Evolutionary conservation across 495 filamentous ascomycete species (phyloP).

Genomic region (Chaetomium tenue): DNA sequence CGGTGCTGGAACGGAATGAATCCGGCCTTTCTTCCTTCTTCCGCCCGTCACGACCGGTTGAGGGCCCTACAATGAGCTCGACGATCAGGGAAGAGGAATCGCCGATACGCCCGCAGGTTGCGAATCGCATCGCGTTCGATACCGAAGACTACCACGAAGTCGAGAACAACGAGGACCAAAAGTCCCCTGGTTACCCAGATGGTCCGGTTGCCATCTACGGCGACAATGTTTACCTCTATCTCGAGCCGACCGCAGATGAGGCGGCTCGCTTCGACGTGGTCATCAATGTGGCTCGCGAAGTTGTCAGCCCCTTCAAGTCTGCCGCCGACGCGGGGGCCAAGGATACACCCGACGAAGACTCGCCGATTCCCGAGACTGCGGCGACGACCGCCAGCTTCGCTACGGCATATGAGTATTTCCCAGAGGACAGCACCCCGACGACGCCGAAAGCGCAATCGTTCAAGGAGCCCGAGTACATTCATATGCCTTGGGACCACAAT

Average conservation of each 20-base stretch:
- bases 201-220: conserved; percentile 91
- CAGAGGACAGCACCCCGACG: conserved; percentile 49
- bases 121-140: conserved; percentile 52
- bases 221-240: conserved; percentile 85
- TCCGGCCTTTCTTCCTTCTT: conserved; percentile 50
- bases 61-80: conserved; percentile 34
- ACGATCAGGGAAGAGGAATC: conserved; percentile 74
- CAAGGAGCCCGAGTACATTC: conserved; percentile 82
- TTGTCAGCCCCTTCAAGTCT: conserved; percentile 76
- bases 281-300: conserved; percentile 93
- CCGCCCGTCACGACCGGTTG: conserved; percentile 42
- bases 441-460: conserved; percentile 57
- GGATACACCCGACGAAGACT: conserved; percentile 39
- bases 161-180: conserved; percentile 67
- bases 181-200: conserved; percentile 87
- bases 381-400: conserved; percentile 66
- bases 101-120: conserved; percentile 61
- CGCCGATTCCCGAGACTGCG: conserved; percentile 66
- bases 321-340: conserved; percentile 9
- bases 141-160: conserved; percentile 52
- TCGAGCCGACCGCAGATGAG: conserved; percentile 84
- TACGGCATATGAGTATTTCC: conserved; percentile 65
- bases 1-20: conserved; percentile 49
- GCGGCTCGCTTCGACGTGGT: conserved; percentile 86
- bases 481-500: conserved; percentile 97